phyloP scores from a whole-genome alignment of 768 basidiomycete species.

The Leccinellum albellum region DNA sequence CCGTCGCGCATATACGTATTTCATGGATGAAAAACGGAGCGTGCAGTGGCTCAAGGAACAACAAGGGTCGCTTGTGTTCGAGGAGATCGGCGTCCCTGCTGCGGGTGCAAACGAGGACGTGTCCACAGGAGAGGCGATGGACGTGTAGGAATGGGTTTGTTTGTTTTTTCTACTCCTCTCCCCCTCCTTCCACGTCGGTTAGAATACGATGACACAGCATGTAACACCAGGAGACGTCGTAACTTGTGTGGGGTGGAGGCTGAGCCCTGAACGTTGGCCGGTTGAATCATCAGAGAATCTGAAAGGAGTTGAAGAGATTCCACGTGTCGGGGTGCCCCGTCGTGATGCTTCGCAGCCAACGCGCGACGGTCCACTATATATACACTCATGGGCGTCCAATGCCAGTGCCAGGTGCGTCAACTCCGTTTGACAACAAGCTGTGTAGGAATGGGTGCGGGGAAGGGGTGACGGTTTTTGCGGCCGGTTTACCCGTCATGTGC shows the following conservation, averaged over 20 bases:
- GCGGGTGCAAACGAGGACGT: slow-evolving; percentile 29
- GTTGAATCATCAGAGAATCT: too few relatives aligned
- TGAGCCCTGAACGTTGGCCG: too few relatives aligned
- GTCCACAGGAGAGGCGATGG: slow-evolving; percentile 33
- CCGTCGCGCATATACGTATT: slow-evolving; percentile 78
- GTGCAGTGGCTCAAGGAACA: slow-evolving; percentile 90
- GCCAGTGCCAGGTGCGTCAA: not conserved
- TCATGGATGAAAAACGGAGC: slow-evolving; percentile 90
- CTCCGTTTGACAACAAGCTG: not conserved
- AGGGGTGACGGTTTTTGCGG: not conserved
- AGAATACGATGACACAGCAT: not conserved
- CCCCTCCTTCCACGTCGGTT: not conserved
- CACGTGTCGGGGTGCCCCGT: not conserved
- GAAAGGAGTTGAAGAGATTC: not conserved
- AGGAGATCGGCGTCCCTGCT: slow-evolving; percentile 49
- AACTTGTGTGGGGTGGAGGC: not conserved
- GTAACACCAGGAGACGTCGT: not conserved
- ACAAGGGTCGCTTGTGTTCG: slow-evolving; percentile 69
- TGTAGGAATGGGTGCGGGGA: not conserved
- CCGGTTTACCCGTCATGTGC: too few relatives aligned
- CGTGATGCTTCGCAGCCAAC: not conserved
- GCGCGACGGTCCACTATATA: not conserved
- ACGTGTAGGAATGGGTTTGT: slow-evolving; percentile 17
- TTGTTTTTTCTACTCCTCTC: not conserved
- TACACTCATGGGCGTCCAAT: not conserved